Conservation (phyloP, 495 filamentous ascomycete genomes). For the Penicillium bovifimosum region DNA sequence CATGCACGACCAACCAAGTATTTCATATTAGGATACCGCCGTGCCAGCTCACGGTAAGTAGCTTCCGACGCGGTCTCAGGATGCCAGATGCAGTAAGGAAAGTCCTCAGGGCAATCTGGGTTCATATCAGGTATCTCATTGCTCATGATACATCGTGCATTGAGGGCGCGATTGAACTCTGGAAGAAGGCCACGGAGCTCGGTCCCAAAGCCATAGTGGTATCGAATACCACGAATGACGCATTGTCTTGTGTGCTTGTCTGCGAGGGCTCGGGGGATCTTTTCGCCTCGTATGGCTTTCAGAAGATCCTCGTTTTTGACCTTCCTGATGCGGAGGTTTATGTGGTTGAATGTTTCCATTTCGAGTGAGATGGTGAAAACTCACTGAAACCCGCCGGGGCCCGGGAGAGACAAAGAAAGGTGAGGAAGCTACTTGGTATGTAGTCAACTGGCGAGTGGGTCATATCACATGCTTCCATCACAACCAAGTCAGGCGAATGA, state of each 20-base stretch:
- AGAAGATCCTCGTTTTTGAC: neutral
- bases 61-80: constrained; percentile 25
- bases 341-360: neutral
- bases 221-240: too few species aligned
- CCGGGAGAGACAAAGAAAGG: too few species aligned
- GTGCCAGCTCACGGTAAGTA: constrained; percentile 19
- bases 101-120: neutral
- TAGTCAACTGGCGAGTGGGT: too few species aligned
- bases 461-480: too few species aligned
- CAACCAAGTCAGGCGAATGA: too few species aligned
- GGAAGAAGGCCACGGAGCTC: too few species aligned
- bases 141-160: too few species aligned
- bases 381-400: too few species aligned
- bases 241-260: neutral
- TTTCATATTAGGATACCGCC: constrained; percentile 7
- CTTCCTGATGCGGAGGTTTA: neutral
- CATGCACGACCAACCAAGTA: constrained; percentile 21
- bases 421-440: too few species aligned
- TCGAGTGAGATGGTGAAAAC: neutral
- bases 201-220: too few species aligned
- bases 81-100: constrained; percentile 24
- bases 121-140: neutral
- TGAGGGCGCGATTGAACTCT: too few species aligned
- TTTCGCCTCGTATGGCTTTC: neutral
- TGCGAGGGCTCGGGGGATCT: neutral